phyloP scores from a whole-genome alignment of 139 green algal genomes.

The Tetradesmus lagerheimii region DNA sequence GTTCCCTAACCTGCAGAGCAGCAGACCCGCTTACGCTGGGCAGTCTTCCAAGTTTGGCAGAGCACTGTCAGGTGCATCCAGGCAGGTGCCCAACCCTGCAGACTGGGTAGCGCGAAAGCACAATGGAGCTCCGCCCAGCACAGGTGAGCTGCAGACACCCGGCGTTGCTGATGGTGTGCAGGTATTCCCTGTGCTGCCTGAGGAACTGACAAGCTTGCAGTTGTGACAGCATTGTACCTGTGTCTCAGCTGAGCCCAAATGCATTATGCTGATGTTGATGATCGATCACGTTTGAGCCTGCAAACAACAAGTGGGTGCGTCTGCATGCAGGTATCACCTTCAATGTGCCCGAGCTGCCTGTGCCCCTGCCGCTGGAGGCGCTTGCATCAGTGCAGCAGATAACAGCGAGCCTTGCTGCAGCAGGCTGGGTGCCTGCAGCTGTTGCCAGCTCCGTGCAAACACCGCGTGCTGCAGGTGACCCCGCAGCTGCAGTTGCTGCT shows the following conservation, averaged over 20 bases:
- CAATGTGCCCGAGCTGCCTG: neutral
- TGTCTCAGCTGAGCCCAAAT: no score
- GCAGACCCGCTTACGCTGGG: neutral
- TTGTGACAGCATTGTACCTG: no score
- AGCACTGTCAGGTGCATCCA: neutral
- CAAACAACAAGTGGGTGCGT: neutral
- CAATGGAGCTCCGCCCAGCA: neutral
- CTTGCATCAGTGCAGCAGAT: no score
- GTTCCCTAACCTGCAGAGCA: slow-evolving; percentile 11
- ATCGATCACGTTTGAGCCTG: no score
- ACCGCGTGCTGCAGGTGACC: neutral
- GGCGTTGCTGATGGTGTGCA: neutral
- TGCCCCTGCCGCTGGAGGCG: neutral
- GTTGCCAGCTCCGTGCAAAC: neutral
- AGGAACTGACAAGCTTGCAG: no score
- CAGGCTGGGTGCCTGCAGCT: neutral
- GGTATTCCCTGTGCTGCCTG: neutral
- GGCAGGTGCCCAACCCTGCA: slow-evolving; percentile 9
- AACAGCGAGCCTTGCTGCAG: neutral
- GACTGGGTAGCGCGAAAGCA: neutral
- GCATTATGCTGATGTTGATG: no score
- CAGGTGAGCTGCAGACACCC: neutral
- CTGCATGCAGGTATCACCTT: slow-evolving; percentile 3
- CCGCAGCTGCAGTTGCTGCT: neutral
- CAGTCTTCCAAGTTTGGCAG: neutral